Evolutionary conservation across 148 eudicot genomes (phyloP).

Genomic region (Silene conica): DNA sequence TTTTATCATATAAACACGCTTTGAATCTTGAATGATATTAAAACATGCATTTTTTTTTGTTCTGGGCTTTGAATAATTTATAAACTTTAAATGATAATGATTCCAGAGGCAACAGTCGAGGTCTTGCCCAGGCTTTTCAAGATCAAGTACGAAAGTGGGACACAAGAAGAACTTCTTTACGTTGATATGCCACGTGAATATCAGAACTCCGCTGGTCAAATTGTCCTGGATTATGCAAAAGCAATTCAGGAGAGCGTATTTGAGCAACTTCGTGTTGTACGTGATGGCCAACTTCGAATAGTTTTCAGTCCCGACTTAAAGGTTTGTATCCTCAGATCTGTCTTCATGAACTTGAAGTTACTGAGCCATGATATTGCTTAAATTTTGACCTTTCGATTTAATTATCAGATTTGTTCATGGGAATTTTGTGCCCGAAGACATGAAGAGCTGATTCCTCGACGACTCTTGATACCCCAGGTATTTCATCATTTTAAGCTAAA

Average conservation of each 20-base stretch:
- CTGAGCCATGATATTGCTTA: slow-evolving; percentile 1
- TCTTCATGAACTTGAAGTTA: slow-evolving; percentile 11
- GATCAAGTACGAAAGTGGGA: slow-evolving; percentile 92
- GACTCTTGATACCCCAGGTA: slow-evolving; percentile 89
- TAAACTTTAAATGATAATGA: slow-evolving; percentile 9
- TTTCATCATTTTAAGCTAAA: not conserved
- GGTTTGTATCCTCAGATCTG: slow-evolving; percentile 35
- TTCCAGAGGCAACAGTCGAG: slow-evolving; percentile 88
- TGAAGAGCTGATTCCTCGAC: slow-evolving; percentile 91
- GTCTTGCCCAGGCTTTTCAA: slow-evolving; percentile 94
- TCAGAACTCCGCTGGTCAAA: slow-evolving; percentile 85
- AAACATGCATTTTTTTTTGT: no score
- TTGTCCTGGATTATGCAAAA: slow-evolving; percentile 86
- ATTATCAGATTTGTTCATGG: slow-evolving; percentile 85
- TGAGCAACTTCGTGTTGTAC: slow-evolving; percentile 93
- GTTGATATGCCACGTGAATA: slow-evolving; percentile 91
- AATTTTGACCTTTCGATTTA: slow-evolving; percentile 4
- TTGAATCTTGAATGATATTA: not conserved
- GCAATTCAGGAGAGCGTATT: slow-evolving; percentile 93
- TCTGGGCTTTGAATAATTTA: not conserved
- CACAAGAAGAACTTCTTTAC: slow-evolving; percentile 84
- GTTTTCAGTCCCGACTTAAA: slow-evolving; percentile 86
- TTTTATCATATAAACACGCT: no score
- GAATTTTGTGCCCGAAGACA: slow-evolving; percentile 96
- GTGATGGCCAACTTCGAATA: slow-evolving; percentile 94